phyloP scores from a whole-genome alignment of 108 stramenopile genomes.

The Stephanodiscus triporus region DNA sequence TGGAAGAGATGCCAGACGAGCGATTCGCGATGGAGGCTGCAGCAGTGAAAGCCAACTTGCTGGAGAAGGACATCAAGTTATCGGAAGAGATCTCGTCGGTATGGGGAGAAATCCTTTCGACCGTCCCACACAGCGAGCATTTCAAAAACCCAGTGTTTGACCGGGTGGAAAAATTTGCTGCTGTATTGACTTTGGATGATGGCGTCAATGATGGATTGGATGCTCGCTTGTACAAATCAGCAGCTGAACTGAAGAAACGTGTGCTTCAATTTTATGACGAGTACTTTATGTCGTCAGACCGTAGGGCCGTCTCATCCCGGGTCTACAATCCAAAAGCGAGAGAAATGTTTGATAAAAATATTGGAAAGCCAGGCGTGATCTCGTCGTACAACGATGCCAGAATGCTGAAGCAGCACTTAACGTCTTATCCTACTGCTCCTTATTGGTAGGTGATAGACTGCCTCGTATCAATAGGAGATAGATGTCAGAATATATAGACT shows the following conservation, averaged over 20 bases:
- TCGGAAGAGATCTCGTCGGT: conserved; percentile 67
- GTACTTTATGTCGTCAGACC: conserved; percentile 58
- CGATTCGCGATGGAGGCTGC: conserved; percentile 73
- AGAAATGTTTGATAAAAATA: conserved; percentile 62
- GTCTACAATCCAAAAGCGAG: conserved; percentile 73
- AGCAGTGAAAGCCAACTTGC: conserved; percentile 75
- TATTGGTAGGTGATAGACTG: conserved; percentile 54
- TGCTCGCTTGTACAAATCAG: conserved; percentile 31
- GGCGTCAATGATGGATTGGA: conserved; percentile 6
- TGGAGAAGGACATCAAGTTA: conserved; percentile 81
- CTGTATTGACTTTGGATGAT: conserved; percentile 58
- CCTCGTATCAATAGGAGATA: neutral
- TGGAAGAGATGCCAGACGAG: conserved; percentile 75
- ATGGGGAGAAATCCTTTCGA: conserved; percentile 77
- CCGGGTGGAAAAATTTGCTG: conserved; percentile 68
- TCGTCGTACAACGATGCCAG: conserved; percentile 73
- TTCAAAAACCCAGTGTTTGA: conserved; percentile 73
- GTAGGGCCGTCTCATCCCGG: conserved; percentile 70
- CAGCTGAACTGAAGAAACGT: conserved; percentile 64
- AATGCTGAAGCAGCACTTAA: conserved; percentile 76
- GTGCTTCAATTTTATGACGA: conserved; percentile 75
- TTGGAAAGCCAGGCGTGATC: conserved; percentile 68
- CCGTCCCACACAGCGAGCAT: conserved; percentile 54
- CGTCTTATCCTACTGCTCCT: conserved; percentile 73
- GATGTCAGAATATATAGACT: too few species aligned